A percentile compares a stretch with the other conserved stretches of the same genome.
Conservation (phyloP, 2,329 filamentous ascomycete species). For the Tolypocladium ovalisporum region DNA sequence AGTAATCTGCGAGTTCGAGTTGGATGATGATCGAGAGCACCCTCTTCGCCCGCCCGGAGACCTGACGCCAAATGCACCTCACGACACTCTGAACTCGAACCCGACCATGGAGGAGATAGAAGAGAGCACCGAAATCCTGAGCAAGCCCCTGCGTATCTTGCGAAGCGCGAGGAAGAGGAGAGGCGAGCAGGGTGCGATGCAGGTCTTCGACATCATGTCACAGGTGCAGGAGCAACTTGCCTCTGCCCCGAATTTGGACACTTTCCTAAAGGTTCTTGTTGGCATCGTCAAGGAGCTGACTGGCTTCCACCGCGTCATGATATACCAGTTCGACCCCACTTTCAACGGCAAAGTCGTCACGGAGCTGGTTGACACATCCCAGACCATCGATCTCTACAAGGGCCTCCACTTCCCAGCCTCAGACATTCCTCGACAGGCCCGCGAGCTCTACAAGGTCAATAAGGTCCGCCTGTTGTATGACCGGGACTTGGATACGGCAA, state of each 20-base stretch:
- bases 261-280: constrained; percentile 69
- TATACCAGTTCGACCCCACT: constrained; percentile 76
- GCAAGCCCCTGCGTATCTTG: constrained; percentile 67
- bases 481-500: constrained; percentile 65
- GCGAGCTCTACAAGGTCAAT: constrained; percentile 84
- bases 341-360: constrained; percentile 85
- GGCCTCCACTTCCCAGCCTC: constrained; percentile 82
- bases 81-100: constrained; percentile 62
- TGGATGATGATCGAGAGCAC: constrained; percentile 63
- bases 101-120: constrained; percentile 64
- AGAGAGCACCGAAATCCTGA: constrained; percentile 65
- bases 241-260: constrained; percentile 57
- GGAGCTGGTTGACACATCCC: constrained; percentile 70
- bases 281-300: constrained; percentile 84
- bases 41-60: constrained; percentile 56
- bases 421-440: constrained; percentile 74
- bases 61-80: constrained; percentile 48
- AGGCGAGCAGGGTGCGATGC: constrained; percentile 74
- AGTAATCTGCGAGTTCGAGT: constrained; percentile 79
- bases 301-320: constrained; percentile 85
- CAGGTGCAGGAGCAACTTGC: constrained; percentile 84
- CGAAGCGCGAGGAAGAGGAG: constrained; percentile 63
- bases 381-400: constrained; percentile 75
- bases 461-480: constrained; percentile 84
- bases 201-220: constrained; percentile 85